phyloP scores from a whole-genome alignment of 108 stramenopile genomes.

The Nitzschia sp. region DNA sequence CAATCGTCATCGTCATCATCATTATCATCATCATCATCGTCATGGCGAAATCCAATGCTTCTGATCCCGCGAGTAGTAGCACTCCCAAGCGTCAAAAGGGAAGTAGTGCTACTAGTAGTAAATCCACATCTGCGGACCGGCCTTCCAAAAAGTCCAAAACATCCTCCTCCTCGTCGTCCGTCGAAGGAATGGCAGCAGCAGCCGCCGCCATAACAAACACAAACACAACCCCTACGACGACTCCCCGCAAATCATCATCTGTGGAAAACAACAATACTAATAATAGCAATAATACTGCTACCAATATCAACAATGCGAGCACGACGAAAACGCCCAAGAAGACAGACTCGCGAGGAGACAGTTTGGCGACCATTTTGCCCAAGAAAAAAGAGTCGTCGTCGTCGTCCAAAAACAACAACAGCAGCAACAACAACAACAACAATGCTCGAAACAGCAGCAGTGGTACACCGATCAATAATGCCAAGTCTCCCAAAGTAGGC shows the following conservation, averaged over 20 bases:
- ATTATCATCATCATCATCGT: background rate
- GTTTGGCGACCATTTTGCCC: constrained; percentile 4
- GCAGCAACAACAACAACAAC: too few species aligned
- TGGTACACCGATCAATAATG: background rate
- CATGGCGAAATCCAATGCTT: background rate
- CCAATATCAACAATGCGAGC: background rate
- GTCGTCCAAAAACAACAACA: too few species aligned
- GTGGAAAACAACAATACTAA: too few species aligned
- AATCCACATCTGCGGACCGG: background rate
- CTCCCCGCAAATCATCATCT: background rate
- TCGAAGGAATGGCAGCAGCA: background rate
- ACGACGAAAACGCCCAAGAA: background rate
- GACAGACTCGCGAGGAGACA: background rate
- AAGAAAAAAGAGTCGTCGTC: background rate
- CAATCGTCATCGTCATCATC: background rate
- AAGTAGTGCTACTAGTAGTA: too few species aligned
- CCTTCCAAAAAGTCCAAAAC: constrained; percentile 1
- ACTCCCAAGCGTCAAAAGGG: background rate
- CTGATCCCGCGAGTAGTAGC: too few species aligned
- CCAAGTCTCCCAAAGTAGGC: background rate
- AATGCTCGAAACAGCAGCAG: too few species aligned
- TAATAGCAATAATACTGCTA: too few species aligned
- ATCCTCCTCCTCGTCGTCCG: background rate
- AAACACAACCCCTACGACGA: background rate
- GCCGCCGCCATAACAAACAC: background rate